Evolutionary conservation across 495 filamentous ascomycete species (phyloP).

Genomic region (Annulohypoxylon moriforme): DNA sequence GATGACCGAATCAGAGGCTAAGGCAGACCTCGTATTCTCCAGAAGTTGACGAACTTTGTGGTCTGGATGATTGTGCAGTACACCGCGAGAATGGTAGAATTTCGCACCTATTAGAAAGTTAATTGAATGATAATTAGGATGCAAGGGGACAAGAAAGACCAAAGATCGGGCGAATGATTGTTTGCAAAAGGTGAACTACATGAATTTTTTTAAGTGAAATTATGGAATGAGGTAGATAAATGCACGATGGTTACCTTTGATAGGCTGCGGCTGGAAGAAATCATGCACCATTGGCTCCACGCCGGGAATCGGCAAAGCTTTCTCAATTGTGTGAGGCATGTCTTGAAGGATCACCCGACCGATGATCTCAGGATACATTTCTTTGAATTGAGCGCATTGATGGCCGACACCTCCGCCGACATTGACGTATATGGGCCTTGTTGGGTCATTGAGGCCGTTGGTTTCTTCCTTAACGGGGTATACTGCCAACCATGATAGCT

Average conservation of each 20-base stretch:
- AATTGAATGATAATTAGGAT: too few relatives aligned
- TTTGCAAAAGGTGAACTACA: too few relatives aligned
- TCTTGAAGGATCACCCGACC: slow-evolving; percentile 52
- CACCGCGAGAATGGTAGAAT: not conserved
- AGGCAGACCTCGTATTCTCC: not conserved
- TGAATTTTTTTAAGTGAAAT: too few relatives aligned
- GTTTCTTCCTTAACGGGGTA: slow-evolving; percentile 33
- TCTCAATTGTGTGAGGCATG: not conserved
- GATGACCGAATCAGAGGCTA: not conserved
- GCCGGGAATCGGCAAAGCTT: slow-evolving; percentile 48
- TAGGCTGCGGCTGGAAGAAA: too few relatives aligned
- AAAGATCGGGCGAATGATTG: too few relatives aligned
- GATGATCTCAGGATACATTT: slow-evolving; percentile 53
- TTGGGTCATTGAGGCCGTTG: slow-evolving; percentile 1
- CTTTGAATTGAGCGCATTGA: slow-evolving; percentile 54
- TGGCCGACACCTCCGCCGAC: slow-evolving; percentile 53
- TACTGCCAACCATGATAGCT: slow-evolving; percentile 25
- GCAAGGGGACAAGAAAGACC: too few relatives aligned
- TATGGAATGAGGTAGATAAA: too few relatives aligned
- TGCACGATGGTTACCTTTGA: too few relatives aligned
- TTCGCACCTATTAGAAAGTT: too few relatives aligned
- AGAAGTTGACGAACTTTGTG: not conserved
- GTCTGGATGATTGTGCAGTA: not conserved
- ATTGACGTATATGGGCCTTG: slow-evolving; percentile 27
- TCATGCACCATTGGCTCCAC: too few relatives aligned